Percentiles rank a stretch among this genome's conserved stretches.
Conservation (phyloP, 331 rosid species). For the Quercus tomentella region DNA sequence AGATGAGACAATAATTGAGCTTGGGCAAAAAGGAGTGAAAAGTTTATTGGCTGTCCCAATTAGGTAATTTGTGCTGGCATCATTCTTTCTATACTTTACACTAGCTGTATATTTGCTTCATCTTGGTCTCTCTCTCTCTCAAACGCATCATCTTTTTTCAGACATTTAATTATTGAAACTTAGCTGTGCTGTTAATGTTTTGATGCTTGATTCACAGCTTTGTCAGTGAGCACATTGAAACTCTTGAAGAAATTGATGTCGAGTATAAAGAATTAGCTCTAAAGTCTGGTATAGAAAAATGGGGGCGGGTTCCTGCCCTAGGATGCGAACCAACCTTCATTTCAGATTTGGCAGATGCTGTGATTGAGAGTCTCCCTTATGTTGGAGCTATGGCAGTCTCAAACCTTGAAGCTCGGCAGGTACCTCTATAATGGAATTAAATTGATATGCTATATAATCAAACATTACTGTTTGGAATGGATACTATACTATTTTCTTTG, state of each 20-base stretch:
- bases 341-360: constrained; percentile 97
- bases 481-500: not conserved
- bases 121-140: not conserved
- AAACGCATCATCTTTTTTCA: not conserved
- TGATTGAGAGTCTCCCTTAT: constrained; percentile 92
- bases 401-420: constrained; percentile 98
- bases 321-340: constrained; percentile 96
- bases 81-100: not conserved
- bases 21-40: constrained; percentile 83
- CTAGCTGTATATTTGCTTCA: constrained; percentile 9
- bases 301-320: constrained; percentile 99
- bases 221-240: constrained; percentile 98
- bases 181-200: constrained; percentile 9
- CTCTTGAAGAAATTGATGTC: constrained; percentile 95
- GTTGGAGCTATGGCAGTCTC: constrained; percentile 99
- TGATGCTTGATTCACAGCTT: constrained; percentile 62
- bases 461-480: not conserved
- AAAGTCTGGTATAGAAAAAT: constrained; percentile 77
- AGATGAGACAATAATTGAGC: constrained; percentile 91
- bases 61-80: constrained; percentile 45
- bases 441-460: not conserved
- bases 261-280: constrained; percentile 97
- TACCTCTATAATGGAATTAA: constrained; percentile 18
- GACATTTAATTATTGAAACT: not conserved
- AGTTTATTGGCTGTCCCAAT: constrained; percentile 93